Evolutionary conservation across 805 yeast species (phyloP).

Genomic region (Candida maris): DNA sequence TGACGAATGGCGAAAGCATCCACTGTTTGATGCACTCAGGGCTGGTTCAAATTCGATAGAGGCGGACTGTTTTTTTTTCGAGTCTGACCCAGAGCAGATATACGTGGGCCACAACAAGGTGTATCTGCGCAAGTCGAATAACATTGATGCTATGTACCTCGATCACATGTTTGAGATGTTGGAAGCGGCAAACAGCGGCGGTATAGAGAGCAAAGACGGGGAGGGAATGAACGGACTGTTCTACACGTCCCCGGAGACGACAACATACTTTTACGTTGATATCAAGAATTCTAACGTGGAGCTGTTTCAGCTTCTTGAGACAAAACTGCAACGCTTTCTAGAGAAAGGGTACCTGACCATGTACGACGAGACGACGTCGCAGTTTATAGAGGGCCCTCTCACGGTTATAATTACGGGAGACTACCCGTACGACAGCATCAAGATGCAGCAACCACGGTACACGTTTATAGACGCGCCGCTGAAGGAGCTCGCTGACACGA

Average conservation of each 20-base stretch:
- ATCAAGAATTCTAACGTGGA: constrained; percentile 42
- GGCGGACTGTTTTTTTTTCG: constrained; percentile 59
- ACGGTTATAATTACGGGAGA: constrained; percentile 65
- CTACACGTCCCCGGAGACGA: constrained; percentile 40
- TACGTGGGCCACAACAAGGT: constrained; percentile 61
- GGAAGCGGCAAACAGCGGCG: constrained; percentile 39
- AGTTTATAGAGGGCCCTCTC: constrained; percentile 48
- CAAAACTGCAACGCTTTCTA: constrained; percentile 43
- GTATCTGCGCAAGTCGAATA: constrained; percentile 39
- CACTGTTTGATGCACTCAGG: constrained; percentile 53
- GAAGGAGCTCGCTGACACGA: constrained; percentile 14
- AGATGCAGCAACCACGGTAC: constrained; percentile 26
- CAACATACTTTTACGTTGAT: constrained; percentile 61
- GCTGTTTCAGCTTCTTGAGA: constrained; percentile 44
- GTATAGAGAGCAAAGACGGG: not conserved
- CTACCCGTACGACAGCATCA: constrained; percentile 43
- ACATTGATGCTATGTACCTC: constrained; percentile 49
- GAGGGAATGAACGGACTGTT: constrained; percentile 35
- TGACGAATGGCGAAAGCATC: constrained; percentile 61
- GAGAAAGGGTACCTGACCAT: constrained; percentile 48
- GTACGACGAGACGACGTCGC: constrained; percentile 35
- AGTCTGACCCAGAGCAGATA: constrained; percentile 28
- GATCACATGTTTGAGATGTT: constrained; percentile 48
- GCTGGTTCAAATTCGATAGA: constrained; percentile 57
- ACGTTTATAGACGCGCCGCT: constrained; percentile 56